Percentiles rank a stretch among this genome's conserved stretches.
Evolutionary conservation across 805 yeast species (phyloP).

Genomic region (Saccharomycopsis babjevae): DNA sequence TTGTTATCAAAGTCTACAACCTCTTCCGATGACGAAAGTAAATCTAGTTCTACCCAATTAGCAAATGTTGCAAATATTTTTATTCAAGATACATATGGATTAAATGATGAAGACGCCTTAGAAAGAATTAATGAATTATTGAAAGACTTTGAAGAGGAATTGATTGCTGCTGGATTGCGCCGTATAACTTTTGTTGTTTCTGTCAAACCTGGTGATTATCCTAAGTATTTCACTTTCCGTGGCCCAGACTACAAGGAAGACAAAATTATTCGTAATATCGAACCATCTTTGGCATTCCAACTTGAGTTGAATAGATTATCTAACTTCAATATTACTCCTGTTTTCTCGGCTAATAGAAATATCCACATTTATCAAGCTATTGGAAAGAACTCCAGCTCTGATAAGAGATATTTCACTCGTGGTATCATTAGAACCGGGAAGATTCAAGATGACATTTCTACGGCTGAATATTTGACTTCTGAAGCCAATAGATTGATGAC

Average conservation of each 20-base stretch:
- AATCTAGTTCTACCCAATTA: constrained; percentile 29
- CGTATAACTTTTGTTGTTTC: constrained; percentile 90
- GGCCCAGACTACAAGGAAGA: constrained; percentile 83
- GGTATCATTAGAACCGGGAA: constrained; percentile 96
- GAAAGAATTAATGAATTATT: constrained; percentile 53
- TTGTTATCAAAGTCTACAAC: constrained; percentile 41
- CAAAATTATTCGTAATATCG: constrained; percentile 91
- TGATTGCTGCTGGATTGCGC: constrained; percentile 66
- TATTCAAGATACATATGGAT: constrained; percentile 65
- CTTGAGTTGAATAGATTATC: constrained; percentile 89
- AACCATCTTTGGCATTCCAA: constrained; percentile 97
- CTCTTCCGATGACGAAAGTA: constrained; percentile 20
- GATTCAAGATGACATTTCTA: constrained; percentile 84
- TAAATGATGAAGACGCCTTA: constrained; percentile 59
- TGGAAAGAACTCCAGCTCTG: constrained; percentile 88
- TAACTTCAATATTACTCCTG: constrained; percentile 90
- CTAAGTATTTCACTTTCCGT: constrained; percentile 90
- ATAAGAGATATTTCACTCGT: constrained; percentile 92
- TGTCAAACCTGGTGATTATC: constrained; percentile 74
- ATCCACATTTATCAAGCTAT: constrained; percentile 95
- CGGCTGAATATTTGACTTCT: constrained; percentile 87
- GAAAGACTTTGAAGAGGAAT: constrained; percentile 58
- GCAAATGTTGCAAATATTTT: constrained; percentile 79
- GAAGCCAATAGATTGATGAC: constrained; percentile 95
- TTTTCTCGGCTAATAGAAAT: constrained; percentile 92